phyloP scores from a whole-genome alignment of 2,329 filamentous ascomycete species.

The Dothidotthia symphoricarpi region DNA sequence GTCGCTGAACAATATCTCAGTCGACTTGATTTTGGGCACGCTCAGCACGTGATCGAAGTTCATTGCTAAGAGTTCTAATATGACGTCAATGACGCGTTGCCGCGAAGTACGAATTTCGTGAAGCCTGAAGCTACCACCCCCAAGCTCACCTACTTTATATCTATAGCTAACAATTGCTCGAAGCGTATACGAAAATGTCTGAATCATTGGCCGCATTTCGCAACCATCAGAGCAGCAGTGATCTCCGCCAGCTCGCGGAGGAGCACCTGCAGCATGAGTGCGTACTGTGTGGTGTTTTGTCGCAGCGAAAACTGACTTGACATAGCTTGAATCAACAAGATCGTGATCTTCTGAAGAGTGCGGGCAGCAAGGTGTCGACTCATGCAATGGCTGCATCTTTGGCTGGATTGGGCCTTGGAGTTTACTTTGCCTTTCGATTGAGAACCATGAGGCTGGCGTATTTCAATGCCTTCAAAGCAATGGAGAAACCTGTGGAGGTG shows the following conservation, averaged over 20 bases:
- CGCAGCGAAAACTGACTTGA: constrained; percentile 1
- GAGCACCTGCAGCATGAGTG: constrained; percentile 38
- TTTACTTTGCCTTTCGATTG: constrained; percentile 55
- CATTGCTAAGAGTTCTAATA: too few relatives aligned
- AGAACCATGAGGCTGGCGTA: constrained; percentile 56
- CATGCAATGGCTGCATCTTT: constrained; percentile 60
- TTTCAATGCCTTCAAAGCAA: constrained; percentile 61
- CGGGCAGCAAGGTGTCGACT: constrained; percentile 55
- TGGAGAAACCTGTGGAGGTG: constrained; percentile 62
- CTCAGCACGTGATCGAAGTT: too few relatives aligned
- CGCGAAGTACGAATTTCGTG: too few relatives aligned
- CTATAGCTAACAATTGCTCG: too few relatives aligned
- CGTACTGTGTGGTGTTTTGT: neutral
- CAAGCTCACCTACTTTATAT: too few relatives aligned
- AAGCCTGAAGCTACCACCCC: too few relatives aligned
- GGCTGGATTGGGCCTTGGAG: constrained; percentile 59
- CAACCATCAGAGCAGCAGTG: constrained; percentile 22
- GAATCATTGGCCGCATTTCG: constrained; percentile 36
- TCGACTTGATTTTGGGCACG: too few relatives aligned
- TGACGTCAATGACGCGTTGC: too few relatives aligned
- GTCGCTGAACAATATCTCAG: too few relatives aligned
- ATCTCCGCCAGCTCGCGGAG: constrained; percentile 32
- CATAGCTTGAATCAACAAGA: constrained; percentile 54
- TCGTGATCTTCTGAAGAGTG: constrained; percentile 56
- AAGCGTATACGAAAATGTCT: constrained; percentile 15